These are phyloP conservation scores for Dendrostoma leiphaemia DNA, from an alignment of 2,329 filamentous ascomycete species.

Conservation along the genomic window DNA sequence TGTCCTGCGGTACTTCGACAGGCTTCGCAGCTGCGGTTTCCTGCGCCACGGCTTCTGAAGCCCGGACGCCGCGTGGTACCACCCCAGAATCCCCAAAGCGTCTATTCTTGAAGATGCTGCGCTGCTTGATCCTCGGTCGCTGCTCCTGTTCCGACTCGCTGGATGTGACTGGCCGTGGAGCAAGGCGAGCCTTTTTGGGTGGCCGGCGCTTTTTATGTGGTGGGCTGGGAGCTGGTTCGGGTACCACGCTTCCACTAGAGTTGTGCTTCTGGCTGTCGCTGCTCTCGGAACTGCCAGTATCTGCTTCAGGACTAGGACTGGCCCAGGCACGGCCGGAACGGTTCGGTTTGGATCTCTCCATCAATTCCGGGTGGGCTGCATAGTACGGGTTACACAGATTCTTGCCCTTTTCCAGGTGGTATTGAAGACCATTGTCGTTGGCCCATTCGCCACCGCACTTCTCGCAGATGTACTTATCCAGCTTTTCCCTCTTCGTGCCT, in stretches of 20 bases:
- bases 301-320: constrained; percentile 1
- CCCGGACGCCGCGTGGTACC: constrained; percentile 13
- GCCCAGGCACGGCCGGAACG: not conserved
- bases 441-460: constrained; percentile 56
- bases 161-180: not conserved
- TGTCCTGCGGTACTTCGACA: not conserved
- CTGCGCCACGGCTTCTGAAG: constrained; percentile 14
- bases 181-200: not conserved
- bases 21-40: constrained; percentile 5
- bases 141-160: not conserved
- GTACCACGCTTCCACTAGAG: not conserved
- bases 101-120: constrained; percentile 1
- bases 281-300: not conserved
- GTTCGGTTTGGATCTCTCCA: constrained; percentile 17
- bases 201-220: not conserved
- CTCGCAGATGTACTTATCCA: constrained; percentile 37
- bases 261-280: not conserved
- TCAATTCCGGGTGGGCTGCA: constrained; percentile 26
- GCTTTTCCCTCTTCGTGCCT: not conserved
- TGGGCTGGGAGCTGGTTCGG: not conserved
- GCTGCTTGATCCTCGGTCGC: constrained; percentile 15
- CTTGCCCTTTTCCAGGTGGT: constrained; percentile 55
- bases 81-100: not conserved
- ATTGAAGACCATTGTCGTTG: constrained; percentile 57
- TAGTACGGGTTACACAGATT: constrained; percentile 52